phyloP scores from a whole-genome alignment of 306 rosid species.

The Cicer bijugum region DNA sequence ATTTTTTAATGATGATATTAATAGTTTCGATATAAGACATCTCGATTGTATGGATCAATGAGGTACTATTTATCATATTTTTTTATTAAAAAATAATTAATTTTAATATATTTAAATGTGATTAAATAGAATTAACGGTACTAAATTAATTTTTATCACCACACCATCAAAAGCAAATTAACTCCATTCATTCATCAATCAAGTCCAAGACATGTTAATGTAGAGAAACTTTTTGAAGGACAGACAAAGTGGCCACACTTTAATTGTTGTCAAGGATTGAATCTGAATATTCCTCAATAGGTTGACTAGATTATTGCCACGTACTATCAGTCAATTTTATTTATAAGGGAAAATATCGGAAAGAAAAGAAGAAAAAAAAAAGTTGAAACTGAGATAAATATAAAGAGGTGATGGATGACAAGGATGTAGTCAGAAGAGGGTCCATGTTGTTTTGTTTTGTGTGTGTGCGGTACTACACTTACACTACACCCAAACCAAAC shows the following conservation, averaged over 20 bases:
- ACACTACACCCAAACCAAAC: neutral
- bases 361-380: neutral
- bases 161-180: no score
- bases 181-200: neutral
- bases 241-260: conserved; percentile 55
- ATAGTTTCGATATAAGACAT: no score
- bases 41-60: no score
- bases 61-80: no score
- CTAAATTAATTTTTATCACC: no score
- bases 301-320: conserved; percentile 47
- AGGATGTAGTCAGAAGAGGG: conserved; percentile 20
- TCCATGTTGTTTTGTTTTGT: conserved; percentile 11
- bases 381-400: neutral
- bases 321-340: conserved; percentile 7
- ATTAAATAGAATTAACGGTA: no score
- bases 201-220: conserved; percentile 4
- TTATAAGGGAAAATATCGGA: conserved; percentile 5
- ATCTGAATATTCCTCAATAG: conserved; percentile 51
- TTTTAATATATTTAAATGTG: no score
- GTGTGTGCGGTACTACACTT: neutral
- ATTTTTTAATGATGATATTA: no score
- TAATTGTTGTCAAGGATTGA: conserved; percentile 45
- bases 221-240: conserved; percentile 41
- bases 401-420: conserved; percentile 29
- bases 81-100: no score